Base-by-base conservation (phyloP, 257 asterid species). In the Nicotiana paniculata region DNA sequence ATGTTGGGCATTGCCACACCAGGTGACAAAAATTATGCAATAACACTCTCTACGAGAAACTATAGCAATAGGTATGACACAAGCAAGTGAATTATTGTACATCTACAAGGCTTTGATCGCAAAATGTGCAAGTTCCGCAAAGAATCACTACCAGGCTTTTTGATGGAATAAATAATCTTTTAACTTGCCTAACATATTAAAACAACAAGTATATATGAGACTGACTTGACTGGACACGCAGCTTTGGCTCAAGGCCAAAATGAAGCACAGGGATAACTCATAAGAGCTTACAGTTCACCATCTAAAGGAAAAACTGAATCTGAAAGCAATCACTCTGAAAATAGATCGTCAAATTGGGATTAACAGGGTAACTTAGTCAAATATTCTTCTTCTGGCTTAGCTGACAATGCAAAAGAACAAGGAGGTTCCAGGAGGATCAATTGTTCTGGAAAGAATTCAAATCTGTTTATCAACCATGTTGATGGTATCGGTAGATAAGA, bases 401-500 rank as follows among this genome's bases (percentile, higher is more conserved):
- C 17, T 18, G 46, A 51, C 80, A 51, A 75, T 51, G 53, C 46
- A 75, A 10, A 53, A 75, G 37, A 28, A 75, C 64, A 51, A 74
- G 79, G 64, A 75, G 63, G 80, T 75, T 75, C 63, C 63, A 75
- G 64, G 80, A 75, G 28, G 63, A 75, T 51, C 46, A 75, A 75
- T 75, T 51, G 17, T 57, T 51, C 53, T 15, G 57, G 63, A 16
- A 75, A 51, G 43, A 75, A 75, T 26, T 51, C 21, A 24, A 37
- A 51, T 28, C 28, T 28, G 80, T 28, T 15, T 30, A 28, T 75
- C n/a, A 26, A 51, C 46, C 80, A 75, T 21, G 0, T 26, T 75
- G 28, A 28, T 26, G 46, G 26, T 53, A 51, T 74, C 0, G 15
- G 26, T 15, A 75, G 80, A 26, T 75, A 75, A 75, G 28, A 75